Evolutionary conservation across 2,329 filamentous ascomycete species (phyloP).

Genomic region (Magnaporthales sp.): DNA sequence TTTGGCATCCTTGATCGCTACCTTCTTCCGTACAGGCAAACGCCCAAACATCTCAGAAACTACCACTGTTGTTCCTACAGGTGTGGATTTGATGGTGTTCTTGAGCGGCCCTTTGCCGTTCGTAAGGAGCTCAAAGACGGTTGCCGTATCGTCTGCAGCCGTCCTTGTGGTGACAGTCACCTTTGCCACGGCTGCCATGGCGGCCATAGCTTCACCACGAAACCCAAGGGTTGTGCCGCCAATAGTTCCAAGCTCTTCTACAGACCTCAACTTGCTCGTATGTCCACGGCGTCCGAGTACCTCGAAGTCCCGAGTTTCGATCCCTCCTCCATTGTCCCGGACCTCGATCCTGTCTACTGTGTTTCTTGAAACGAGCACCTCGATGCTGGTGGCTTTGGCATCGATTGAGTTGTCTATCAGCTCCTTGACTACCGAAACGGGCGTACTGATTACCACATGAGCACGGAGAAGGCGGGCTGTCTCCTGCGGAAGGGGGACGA

Average conservation of each 20-base stretch:
- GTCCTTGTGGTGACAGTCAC: slow-evolving; percentile 57
- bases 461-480: slow-evolving; percentile 51
- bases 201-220: slow-evolving; percentile 64
- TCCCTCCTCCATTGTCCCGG: slow-evolving; percentile 66
- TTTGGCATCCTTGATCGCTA: slow-evolving; percentile 44
- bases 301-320: slow-evolving; percentile 51
- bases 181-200: slow-evolving; percentile 49
- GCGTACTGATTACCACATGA: slow-evolving; percentile 48
- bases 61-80: slow-evolving; percentile 61
- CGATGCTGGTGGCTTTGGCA: slow-evolving; percentile 56
- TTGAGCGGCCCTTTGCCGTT: slow-evolving; percentile 30
- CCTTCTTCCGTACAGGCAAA: slow-evolving; percentile 55
- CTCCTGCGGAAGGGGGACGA: slow-evolving; percentile 37
- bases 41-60: slow-evolving; percentile 49
- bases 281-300: slow-evolving; percentile 56
- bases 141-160: slow-evolving; percentile 49
- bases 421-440: slow-evolving; percentile 61
- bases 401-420: slow-evolving; percentile 72
- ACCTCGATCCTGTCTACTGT: slow-evolving; percentile 63
- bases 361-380: slow-evolving; percentile 55
- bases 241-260: slow-evolving; percentile 50
- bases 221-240: slow-evolving; percentile 62
- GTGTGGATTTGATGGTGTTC: slow-evolving; percentile 35
- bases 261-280: slow-evolving; percentile 64
- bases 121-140: slow-evolving; percentile 32